Evolutionary conservation across 257 asterid genomes (phyloP).

Genomic region (Forsythia suspensa): DNA sequence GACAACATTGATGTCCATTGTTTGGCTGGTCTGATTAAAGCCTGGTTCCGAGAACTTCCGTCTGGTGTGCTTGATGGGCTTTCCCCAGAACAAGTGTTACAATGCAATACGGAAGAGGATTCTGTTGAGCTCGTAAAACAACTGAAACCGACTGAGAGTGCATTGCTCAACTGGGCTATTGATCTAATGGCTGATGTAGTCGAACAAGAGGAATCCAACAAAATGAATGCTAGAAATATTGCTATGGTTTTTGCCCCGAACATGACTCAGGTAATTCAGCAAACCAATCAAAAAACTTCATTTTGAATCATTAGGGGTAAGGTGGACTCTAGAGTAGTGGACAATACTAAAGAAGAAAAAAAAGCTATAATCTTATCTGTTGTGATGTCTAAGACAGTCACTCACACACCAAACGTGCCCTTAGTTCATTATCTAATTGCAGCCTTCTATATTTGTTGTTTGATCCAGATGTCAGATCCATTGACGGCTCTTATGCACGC

Average conservation of each 20-base stretch:
- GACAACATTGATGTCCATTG: conserved; percentile 87
- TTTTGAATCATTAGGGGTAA: neutral
- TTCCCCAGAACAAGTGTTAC: conserved; percentile 76
- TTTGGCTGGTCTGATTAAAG: conserved; percentile 91
- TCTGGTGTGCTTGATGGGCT: conserved; percentile 89
- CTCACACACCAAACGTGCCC: too few relatives aligned
- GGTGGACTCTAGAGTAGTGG: neutral
- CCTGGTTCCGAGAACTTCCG: conserved; percentile 96
- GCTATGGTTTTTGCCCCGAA: conserved; percentile 98
- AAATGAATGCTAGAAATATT: conserved; percentile 91
- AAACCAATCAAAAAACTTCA: neutral
- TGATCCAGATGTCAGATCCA: conserved; percentile 90
- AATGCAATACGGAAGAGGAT: conserved; percentile 80
- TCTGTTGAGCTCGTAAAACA: conserved; percentile 68
- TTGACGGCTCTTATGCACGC: conserved; percentile 98
- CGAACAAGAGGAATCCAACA: conserved; percentile 85
- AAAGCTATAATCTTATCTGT: too few relatives aligned
- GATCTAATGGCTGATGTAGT: conserved; percentile 98
- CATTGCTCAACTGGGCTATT: conserved; percentile 87
- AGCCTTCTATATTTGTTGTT: neutral
- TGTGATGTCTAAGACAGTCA: too few relatives aligned
- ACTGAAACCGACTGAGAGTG: conserved; percentile 74
- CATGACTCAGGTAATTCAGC: conserved; percentile 76
- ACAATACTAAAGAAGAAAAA: neutral
- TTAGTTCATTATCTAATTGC: neutral